Conservation (phyloP, 1,139 yeast species). For the Wickerhamomyces sp. region DNA sequence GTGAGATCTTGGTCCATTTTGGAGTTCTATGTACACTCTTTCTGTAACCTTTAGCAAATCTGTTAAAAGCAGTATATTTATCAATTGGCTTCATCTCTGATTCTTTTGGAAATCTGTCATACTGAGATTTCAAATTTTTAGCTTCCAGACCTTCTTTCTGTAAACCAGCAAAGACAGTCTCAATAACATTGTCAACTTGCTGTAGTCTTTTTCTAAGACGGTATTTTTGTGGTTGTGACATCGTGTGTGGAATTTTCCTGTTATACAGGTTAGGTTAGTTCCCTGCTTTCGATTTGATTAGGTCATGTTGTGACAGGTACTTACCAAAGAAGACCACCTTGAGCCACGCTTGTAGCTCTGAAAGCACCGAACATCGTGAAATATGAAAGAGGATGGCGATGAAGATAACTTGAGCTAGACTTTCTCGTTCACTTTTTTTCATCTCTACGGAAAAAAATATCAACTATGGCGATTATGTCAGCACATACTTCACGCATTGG, state of each 20-base stretch:
- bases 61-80: slow-evolving; percentile 84
- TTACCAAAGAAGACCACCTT: slow-evolving; percentile 88
- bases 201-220: slow-evolving; percentile 81
- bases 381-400: not conserved
- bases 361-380: slow-evolving; percentile 80
- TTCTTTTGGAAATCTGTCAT: slow-evolving; percentile 64
- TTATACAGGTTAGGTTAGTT: slow-evolving; percentile 5
- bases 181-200: slow-evolving; percentile 75
- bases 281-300: not conserved
- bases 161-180: slow-evolving; percentile 62
- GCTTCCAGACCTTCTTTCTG: slow-evolving; percentile 22
- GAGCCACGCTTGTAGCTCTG: slow-evolving; percentile 51
- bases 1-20: slow-evolving; percentile 82
- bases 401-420: too few species aligned
- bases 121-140: slow-evolving; percentile 21
- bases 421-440: too few species aligned
- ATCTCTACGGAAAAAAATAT: too few species aligned
- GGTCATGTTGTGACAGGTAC: too few species aligned
- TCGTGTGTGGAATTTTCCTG: slow-evolving; percentile 65
- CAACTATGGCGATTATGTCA: too few species aligned
- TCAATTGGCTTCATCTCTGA: slow-evolving; percentile 72
- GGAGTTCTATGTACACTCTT: slow-evolving; percentile 85
- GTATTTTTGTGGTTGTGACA: slow-evolving; percentile 76
- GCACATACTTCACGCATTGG: too few species aligned
- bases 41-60: slow-evolving; percentile 71